Percentiles rank a stretch among this genome's conserved stretches.
These are phyloP conservation scores for Ajuga reptans DNA, from an alignment of 305 asterid genomes.

Conservation along the genomic window DNA sequence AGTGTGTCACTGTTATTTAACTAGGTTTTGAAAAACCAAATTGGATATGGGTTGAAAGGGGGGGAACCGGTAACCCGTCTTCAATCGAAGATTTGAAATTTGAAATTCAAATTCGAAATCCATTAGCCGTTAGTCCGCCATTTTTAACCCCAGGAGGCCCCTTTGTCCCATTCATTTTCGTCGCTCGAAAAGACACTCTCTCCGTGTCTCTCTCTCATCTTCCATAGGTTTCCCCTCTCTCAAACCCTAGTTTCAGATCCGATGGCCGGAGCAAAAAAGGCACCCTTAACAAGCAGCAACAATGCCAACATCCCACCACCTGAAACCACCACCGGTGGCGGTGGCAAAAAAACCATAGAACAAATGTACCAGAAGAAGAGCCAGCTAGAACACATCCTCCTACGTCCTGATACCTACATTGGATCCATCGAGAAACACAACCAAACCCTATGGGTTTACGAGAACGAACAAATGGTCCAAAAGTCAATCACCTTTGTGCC, in stretches of 20 bases:
- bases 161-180: slow-evolving; percentile 11
- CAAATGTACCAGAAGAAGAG: slow-evolving; percentile 87
- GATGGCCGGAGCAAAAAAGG: slow-evolving; percentile 56
- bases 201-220: slow-evolving; percentile 39
- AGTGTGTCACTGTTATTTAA: no score
- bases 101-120: slow-evolving; percentile 16
- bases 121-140: slow-evolving; percentile 31
- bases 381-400: slow-evolving; percentile 95
- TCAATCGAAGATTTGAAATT: slow-evolving; percentile 35
- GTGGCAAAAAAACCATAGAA: slow-evolving; percentile 62
- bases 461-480: slow-evolving; percentile 47
- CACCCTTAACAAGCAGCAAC: slow-evolving; percentile 70
- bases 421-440: slow-evolving; percentile 84
- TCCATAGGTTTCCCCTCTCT: slow-evolving; percentile 1
- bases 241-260: slow-evolving; percentile 32
- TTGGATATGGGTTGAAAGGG: not conserved
- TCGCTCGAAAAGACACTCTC: slow-evolving; percentile 37
- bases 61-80: not conserved
- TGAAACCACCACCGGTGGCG: slow-evolving; percentile 19
- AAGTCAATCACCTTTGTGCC: slow-evolving; percentile 64
- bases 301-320: slow-evolving; percentile 50
- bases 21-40: not conserved
- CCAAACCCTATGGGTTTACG: slow-evolving; percentile 71
- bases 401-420: slow-evolving; percentile 91
- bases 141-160: not conserved